These are phyloP conservation scores for Kwoniella bestiolae DNA, from an alignment of 768 basidiomycete species.

Conservation along the genomic window DNA sequence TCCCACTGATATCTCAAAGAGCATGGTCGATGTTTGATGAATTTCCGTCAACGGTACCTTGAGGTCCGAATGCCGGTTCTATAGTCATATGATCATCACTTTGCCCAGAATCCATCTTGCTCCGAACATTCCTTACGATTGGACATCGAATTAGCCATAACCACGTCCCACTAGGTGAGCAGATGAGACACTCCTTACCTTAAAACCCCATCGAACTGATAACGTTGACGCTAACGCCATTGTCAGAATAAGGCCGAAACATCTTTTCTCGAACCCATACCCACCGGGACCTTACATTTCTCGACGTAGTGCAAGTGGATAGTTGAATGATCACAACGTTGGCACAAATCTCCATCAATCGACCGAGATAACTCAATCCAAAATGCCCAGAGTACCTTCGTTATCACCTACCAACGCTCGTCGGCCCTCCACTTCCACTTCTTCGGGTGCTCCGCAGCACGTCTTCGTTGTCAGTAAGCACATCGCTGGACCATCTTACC, in stretches of 20 bases:
- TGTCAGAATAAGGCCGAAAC: neutral
- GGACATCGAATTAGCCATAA: neutral
- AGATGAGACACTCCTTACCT: neutral
- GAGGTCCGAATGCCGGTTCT: neutral
- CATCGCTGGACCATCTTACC: constrained; percentile 3
- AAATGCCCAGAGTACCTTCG: constrained; percentile 15
- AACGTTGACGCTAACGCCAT: neutral
- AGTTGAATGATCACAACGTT: neutral
- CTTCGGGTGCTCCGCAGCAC: constrained; percentile 12
- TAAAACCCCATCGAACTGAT: neutral
- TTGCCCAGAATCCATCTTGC: neutral
- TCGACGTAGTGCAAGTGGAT: constrained; percentile 1
- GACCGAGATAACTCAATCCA: constrained; percentile 10
- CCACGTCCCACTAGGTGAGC: neutral
- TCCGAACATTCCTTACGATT: neutral
- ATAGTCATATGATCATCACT: constrained; percentile 1
- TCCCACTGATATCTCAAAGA: neutral
- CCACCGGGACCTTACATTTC: neutral
- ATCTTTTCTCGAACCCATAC: neutral
- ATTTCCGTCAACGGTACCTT: neutral
- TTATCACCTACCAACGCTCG: constrained; percentile 12
- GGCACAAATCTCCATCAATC: constrained; percentile 14
- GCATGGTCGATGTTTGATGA: neutral
- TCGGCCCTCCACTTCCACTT: constrained; percentile 8
- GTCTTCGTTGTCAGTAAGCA: constrained; percentile 16